Evolutionary conservation across 345 rosid species (phyloP).

Genomic region (Acer negundo): DNA sequence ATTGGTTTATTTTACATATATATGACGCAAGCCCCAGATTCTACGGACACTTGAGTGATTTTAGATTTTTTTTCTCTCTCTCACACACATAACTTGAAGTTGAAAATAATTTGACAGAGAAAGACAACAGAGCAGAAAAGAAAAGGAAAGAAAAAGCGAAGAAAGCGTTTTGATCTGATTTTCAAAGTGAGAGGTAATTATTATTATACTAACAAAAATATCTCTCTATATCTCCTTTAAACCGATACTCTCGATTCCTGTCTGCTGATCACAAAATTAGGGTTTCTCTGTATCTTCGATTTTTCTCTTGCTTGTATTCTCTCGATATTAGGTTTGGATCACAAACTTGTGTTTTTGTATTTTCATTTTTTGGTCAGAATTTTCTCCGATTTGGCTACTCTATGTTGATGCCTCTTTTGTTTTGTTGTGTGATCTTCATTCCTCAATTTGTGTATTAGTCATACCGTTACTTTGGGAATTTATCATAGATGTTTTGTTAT

Average conservation of each 20-base stretch:
- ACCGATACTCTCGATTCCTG: slow-evolving; percentile 7
- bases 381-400: not conserved
- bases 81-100: not conserved
- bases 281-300: not conserved
- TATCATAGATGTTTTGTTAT: not conserved
- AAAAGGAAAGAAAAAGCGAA: not conserved
- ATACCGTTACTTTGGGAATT: not conserved
- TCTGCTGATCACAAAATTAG: not conserved
- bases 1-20: not conserved
- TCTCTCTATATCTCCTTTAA: not conserved
- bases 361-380: too few relatives aligned
- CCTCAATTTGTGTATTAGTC: not conserved
- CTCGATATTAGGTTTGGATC: not conserved
- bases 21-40: slow-evolving; percentile 6
- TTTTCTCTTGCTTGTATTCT: not conserved
- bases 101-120: not conserved
- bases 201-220: not conserved
- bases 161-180: slow-evolving; percentile 10
- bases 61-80: not conserved
- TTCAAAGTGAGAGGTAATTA: slow-evolving; percentile 6
- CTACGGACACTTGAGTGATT: slow-evolving; percentile 8
- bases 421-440: not conserved
- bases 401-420: not conserved
- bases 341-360: not conserved
- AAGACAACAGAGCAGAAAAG: not conserved